Percentiles rank a stretch among this genome's conserved stretches.
Conservation (phyloP, 2,329 filamentous ascomycete genomes). For the Botrytis elliptica region DNA sequence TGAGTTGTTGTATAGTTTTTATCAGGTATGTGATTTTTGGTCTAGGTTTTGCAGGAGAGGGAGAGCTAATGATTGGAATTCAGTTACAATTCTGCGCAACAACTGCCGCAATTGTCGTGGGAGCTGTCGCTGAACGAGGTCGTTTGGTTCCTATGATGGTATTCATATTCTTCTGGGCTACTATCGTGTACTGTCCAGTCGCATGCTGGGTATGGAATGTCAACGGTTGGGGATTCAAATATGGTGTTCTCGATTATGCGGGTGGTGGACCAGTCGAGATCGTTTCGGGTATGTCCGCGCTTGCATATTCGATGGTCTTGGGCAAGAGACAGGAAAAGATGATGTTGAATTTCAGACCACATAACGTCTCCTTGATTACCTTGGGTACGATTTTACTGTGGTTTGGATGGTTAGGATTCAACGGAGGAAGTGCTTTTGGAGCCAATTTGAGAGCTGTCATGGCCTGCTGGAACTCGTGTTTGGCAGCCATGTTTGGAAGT, state of each 20-base stretch:
- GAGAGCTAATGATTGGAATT: neutral
- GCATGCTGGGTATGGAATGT: slow-evolving; percentile 96
- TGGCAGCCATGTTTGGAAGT: slow-evolving; percentile 76
- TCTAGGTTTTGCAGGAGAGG: neutral
- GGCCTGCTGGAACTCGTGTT: slow-evolving; percentile 97
- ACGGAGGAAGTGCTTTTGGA: slow-evolving; percentile 91
- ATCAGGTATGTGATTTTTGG: slow-evolving; percentile 59
- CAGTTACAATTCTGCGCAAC: slow-evolving; percentile 97
- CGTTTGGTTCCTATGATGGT: slow-evolving; percentile 91
- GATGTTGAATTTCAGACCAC: slow-evolving; percentile 99
- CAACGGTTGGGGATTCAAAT: slow-evolving; percentile 89
- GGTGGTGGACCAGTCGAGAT: slow-evolving; percentile 98
- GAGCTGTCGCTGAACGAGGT: slow-evolving; percentile 90
- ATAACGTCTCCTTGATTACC: slow-evolving; percentile 97
- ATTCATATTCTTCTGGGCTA: slow-evolving; percentile 95
- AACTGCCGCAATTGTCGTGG: slow-evolving; percentile 86
- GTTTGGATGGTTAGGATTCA: slow-evolving; percentile 99
- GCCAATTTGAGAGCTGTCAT: slow-evolving; percentile 92
- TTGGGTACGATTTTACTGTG: slow-evolving; percentile 93
- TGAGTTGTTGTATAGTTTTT: slow-evolving; percentile 89
- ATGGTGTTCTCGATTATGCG: slow-evolving; percentile 93
- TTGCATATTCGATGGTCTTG: slow-evolving; percentile 94
- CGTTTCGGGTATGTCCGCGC: slow-evolving; percentile 84
- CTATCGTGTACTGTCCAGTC: slow-evolving; percentile 93
- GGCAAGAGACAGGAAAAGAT: slow-evolving; percentile 97